A percentile compares a stretch with the other conserved stretches of the same genome.
Evolutionary conservation across 441 rosid species (phyloP).

Genomic region (Pelargonium myrrhifolium): DNA sequence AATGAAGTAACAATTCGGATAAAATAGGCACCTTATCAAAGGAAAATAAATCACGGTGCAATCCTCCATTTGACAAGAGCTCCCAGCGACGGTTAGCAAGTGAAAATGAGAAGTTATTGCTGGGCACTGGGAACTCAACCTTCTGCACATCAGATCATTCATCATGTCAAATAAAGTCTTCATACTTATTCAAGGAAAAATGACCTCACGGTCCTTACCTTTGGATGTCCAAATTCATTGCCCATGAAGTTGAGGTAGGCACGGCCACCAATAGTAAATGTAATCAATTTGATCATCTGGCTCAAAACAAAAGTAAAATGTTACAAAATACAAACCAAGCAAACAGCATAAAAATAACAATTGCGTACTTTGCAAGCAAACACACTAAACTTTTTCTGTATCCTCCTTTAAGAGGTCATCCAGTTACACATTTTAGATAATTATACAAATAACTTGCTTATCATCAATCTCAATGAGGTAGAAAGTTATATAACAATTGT

Average conservation of each 20-base stretch:
- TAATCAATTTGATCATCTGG: conserved; percentile 86
- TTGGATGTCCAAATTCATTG: conserved; percentile 96
- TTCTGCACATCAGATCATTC: conserved; percentile 44
- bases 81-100: conserved; percentile 87
- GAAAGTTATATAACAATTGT: not conserved
- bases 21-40: conserved; percentile 66
- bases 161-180: conserved; percentile 21
- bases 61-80: conserved; percentile 50
- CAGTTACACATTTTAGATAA: not conserved
- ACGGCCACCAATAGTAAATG: conserved; percentile 71
- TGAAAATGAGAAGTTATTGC: conserved; percentile 81
- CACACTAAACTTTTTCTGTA: not conserved
- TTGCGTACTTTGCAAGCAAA: not conserved
- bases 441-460: not conserved
- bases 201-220: conserved; percentile 35
- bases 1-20: conserved; percentile 3
- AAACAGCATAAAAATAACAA: conserved; percentile 7
- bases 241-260: conserved; percentile 98
- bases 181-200: conserved; percentile 14
- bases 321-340: not conserved
- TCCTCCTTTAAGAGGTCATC: not conserved
- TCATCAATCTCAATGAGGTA: too few species aligned
- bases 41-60: conserved; percentile 52
- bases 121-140: conserved; percentile 85
- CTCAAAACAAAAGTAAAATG: conserved; percentile 23